Conservation (phyloP, 345 rosid species). For the Eucalyptus regnans region DNA sequence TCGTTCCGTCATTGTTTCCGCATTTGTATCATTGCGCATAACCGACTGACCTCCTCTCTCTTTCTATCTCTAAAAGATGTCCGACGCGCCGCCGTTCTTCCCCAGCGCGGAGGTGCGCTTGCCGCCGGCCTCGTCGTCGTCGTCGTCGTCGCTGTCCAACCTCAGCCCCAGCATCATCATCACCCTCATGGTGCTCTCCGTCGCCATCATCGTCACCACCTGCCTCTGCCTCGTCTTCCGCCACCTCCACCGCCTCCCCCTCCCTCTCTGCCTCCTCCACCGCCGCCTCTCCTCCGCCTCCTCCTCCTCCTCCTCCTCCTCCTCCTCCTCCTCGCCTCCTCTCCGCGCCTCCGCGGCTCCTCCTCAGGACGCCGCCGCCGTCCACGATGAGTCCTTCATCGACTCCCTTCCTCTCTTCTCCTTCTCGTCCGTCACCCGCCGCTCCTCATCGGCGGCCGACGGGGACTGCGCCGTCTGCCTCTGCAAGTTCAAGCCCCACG, state of each 20-base stretch:
- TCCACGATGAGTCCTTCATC: constrained; percentile 22
- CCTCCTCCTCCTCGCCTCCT: neutral
- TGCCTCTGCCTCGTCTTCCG: constrained; percentile 69
- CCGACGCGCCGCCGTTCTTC: neutral
- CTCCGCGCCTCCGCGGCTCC: neutral
- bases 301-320: constrained; percentile 50
- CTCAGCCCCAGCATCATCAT: constrained; percentile 55
- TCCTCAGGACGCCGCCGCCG: neutral
- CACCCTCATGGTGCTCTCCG: constrained; percentile 44
- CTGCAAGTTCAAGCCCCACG: constrained; percentile 59
- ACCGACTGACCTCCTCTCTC: neutral
- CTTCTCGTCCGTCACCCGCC: constrained; percentile 55
- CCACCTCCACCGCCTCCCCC: constrained; percentile 45
- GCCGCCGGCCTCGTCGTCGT: neutral
- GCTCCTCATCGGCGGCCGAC: constrained; percentile 17
- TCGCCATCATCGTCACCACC: constrained; percentile 47
- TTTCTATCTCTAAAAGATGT: neutral
- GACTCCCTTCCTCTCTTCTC: constrained; percentile 78
- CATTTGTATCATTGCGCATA: neutral
- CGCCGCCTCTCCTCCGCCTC: constrained; percentile 45
- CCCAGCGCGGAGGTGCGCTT: constrained; percentile 3
- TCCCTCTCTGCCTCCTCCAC: constrained; percentile 48
- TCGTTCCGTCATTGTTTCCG: neutral
- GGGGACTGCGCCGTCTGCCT: constrained; percentile 85
- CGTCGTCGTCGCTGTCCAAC: constrained; percentile 16